These are phyloP conservation scores for Colletotrichum gigasporum DNA, from an alignment of 2,329 filamentous ascomycete genomes.

Conservation along the genomic window DNA sequence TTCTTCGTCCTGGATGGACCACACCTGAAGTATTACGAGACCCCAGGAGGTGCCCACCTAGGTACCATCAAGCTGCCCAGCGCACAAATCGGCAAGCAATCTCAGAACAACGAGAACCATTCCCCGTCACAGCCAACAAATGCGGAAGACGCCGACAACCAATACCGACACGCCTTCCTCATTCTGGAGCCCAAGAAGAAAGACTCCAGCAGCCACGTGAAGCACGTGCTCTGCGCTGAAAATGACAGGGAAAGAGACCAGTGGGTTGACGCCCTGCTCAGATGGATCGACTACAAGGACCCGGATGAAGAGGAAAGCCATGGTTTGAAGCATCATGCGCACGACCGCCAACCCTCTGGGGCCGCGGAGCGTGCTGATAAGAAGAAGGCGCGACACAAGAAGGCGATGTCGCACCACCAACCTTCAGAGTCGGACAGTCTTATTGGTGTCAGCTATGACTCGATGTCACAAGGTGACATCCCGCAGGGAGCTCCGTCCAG, in stretches of 20 bases:
- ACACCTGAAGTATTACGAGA: slow-evolving; percentile 88
- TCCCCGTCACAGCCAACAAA: slow-evolving; percentile 65
- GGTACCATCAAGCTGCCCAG: slow-evolving; percentile 92
- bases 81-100: slow-evolving; percentile 95
- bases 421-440: slow-evolving; percentile 55
- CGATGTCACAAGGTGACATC: slow-evolving; percentile 60
- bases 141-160: slow-evolving; percentile 85
- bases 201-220: slow-evolving; percentile 86
- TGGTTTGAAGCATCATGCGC: slow-evolving; percentile 41
- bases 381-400: slow-evolving; percentile 43
- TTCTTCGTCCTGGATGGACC: slow-evolving; percentile 70
- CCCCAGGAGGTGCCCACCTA: slow-evolving; percentile 87
- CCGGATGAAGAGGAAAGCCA: slow-evolving; percentile 62
- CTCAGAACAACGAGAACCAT: slow-evolving; percentile 68
- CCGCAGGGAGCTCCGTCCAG: slow-evolving; percentile 51
- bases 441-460: slow-evolving; percentile 68
- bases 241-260: slow-evolving; percentile 91
- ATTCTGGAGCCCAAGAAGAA: slow-evolving; percentile 97
- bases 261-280: slow-evolving; percentile 90
- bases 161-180: slow-evolving; percentile 96
- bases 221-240: slow-evolving; percentile 95
- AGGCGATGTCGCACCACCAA: slow-evolving; percentile 46
- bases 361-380: slow-evolving; percentile 33
- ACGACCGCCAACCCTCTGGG: slow-evolving; percentile 51
- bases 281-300: slow-evolving; percentile 84